These are phyloP conservation scores for Solanum megistacrolobum DNA, from an alignment of 257 asterid species.

Conservation along the genomic window DNA sequence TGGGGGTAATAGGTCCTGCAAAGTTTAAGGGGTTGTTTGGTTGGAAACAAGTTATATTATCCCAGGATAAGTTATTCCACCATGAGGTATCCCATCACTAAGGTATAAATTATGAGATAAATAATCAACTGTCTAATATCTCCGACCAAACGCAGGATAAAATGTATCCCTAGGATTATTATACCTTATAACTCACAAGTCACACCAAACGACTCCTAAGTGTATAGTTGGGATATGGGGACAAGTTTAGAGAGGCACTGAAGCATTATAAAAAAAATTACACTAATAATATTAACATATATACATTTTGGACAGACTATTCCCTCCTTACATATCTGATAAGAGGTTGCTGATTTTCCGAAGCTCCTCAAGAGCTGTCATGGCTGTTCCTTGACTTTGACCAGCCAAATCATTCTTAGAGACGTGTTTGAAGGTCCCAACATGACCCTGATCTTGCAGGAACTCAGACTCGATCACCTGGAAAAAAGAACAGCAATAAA, in stretches of 20 bases:
- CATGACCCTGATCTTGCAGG: not conserved
- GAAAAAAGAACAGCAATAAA: not conserved
- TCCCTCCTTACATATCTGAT: not conserved
- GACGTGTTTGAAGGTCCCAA: not conserved
- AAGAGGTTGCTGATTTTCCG: not conserved
- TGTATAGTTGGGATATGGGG: not conserved
- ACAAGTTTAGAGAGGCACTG: not conserved
- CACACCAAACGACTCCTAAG: not conserved
- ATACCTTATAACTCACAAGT: no score
- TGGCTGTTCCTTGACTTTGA: not conserved
- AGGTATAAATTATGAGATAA: no score
- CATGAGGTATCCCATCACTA: not conserved
- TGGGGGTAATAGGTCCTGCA: not conserved
- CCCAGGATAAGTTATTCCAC: not conserved
- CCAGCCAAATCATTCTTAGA: not conserved
- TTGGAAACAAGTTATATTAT: no score
- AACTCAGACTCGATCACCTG: not conserved
- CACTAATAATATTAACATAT: not conserved
- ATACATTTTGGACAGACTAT: not conserved
- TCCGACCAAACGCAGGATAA: no score
- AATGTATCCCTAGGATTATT: no score
- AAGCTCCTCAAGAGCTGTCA: not conserved
- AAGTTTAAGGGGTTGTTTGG: not conserved
- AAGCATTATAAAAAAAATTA: not conserved
- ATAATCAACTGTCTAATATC: no score